Evolutionary conservation across 2,329 filamentous ascomycete species (phyloP), one percentile per base, ranked within the genome.

Genomic region (Fusarium illudens): DNA sequence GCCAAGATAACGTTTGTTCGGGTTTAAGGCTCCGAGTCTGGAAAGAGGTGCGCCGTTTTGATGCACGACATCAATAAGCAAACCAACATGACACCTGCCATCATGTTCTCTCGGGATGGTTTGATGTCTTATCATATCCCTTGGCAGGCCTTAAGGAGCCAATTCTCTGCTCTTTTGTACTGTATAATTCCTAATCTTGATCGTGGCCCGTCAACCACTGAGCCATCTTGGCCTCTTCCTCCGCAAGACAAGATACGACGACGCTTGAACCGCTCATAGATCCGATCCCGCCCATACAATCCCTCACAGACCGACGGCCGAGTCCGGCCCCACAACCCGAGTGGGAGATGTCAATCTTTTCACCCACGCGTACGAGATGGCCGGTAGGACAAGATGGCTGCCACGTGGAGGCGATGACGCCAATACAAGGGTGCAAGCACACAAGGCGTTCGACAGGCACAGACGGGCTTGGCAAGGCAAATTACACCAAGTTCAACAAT

Each of bases 351-450:
- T 10, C 25, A 48, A 48, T 29, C 27, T 29, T 30, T 20, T 6
- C 44, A 17, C 22, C 15, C 7, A 30, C 25, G 17, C 25, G 25
- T 13, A 6, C 44, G 11, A 48, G 44, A 20, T 19, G 27, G 44
- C n/a, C 17, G 17, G 42, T 19, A 48, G 44, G 44, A 30, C 17
- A 27, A 44, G 39, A 20, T 19, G 32, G 36, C 12, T 44, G 27
- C 52, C 52, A 55, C 52, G 52, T 55, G 36, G 52, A 30, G 22
- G 5, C 27, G 36, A 55, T 55, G 17, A 44, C 52, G 36, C 39
- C 27, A 36, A 37, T n/a, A 36, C 52, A 33, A 37, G 52, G 52
- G 9, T 55, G 29, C 13, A 32, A 44, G 36, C 52, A 44, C 52
- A 55, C 36, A 55, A 55, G 27, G 25, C 27, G n/a, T 19, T 48